Evolutionary conservation across 208 protist species (phyloP), one percentile per base, ranked within the genome.

Genomic region (Porcisia hertigi): DNA sequence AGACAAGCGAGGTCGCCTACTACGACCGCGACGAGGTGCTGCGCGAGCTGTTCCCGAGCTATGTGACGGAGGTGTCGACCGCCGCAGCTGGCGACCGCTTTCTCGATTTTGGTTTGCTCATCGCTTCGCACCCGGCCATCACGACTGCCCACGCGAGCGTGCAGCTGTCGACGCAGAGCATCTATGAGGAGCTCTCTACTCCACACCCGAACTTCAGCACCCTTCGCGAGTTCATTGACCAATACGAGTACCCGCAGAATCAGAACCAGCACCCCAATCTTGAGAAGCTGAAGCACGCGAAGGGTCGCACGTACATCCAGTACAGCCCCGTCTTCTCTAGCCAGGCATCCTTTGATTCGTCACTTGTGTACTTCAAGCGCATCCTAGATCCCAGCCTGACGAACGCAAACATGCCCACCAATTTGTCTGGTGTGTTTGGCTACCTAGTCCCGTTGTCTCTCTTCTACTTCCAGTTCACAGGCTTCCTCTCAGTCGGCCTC

Each of bases 381-480:
- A 84, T 96, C 53, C 83, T 94, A 34, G 84, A 94, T 57, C 86
- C 88, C 3, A 70, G 47, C 43, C 80, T 93, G 41, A 87, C 84
- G 30, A 84, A 88, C 75, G 77, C 54, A 23, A 76, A 90, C 73
- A 90, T 92, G 80, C 86, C 89, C 25, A 84, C 77, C 73, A 95
- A 94, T 80, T 78, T 97, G 16, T 86, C 82, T 69, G 86, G 85
- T 53, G 88, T 97, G 58, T 87, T 97, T 43, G 93, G 93, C 76
- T 87, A 94, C 82, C 69, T 86, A 34, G 85, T 93, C 34, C 93
- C 93, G 53, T 73, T 91, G 43, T 92, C 83, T 20, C 85, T 97
- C 55, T 95, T 93, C 83, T 97, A 92, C 81, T 92, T 95, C 74
- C 91, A 94, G 86, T 94, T 89, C 76, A 69, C 77, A 25, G 93